A percentile compares a stretch with the other conserved stretches of the same genome.
phyloP scores from a whole-genome alignment of 2,329 filamentous ascomycete species.

The Aureobasidium sp. region DNA sequence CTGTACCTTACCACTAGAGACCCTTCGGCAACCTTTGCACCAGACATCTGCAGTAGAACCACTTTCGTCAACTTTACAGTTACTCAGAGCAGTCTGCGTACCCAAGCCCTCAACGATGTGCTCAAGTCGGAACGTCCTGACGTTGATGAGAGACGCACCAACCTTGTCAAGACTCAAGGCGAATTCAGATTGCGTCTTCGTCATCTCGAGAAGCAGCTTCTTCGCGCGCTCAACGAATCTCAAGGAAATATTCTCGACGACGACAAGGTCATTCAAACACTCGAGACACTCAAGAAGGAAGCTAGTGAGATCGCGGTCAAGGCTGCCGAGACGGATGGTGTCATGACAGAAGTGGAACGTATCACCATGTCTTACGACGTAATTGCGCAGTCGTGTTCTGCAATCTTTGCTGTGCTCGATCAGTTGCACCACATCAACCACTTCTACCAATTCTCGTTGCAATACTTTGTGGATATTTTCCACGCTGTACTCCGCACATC shows the following conservation, averaged over 20 bases:
- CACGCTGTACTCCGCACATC: constrained; percentile 80
- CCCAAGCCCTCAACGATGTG: constrained; percentile 94
- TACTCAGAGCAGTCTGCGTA: constrained; percentile 96
- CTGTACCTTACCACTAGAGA: constrained; percentile 92
- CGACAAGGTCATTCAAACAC: constrained; percentile 93
- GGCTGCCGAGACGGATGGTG: constrained; percentile 92
- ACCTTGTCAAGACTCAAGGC: constrained; percentile 96
- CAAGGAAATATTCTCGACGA: constrained; percentile 97
- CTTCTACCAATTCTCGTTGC: constrained; percentile 98
- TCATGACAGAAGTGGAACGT: constrained; percentile 95
- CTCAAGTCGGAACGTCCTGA: constrained; percentile 96
- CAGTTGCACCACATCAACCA: constrained; percentile 97
- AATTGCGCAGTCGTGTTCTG: constrained; percentile 90
- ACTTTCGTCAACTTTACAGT: constrained; percentile 99
- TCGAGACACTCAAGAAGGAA: constrained; percentile 96
- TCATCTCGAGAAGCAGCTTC: constrained; percentile 84
- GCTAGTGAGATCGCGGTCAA: constrained; percentile 92
- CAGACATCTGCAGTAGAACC: constrained; percentile 94
- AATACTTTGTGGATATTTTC: constrained; percentile 98
- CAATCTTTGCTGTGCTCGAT: constrained; percentile 92
- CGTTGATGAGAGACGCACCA: constrained; percentile 90
- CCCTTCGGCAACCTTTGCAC: constrained; percentile 89
- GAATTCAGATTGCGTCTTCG: constrained; percentile 98
- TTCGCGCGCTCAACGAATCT: constrained; percentile 94
- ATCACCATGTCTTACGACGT: constrained; percentile 92